These are phyloP conservation scores for California macrophylla DNA, from an alignment of 441 rosid genomes.

Conservation along the genomic window DNA sequence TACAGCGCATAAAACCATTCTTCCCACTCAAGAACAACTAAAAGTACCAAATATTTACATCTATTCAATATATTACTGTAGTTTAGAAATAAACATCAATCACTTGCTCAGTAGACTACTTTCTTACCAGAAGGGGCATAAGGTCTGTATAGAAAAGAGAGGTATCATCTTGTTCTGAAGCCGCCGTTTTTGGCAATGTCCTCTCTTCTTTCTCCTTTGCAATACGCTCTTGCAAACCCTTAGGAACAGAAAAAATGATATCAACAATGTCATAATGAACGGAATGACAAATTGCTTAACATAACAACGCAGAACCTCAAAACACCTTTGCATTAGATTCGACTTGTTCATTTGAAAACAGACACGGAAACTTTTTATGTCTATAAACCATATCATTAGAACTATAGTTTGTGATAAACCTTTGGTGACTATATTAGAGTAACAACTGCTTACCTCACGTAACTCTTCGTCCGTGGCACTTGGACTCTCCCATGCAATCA, in stretches of 20 bases:
- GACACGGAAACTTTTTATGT: too few relatives aligned
- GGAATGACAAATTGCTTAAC: too few relatives aligned
- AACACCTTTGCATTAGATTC: neutral
- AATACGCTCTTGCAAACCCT: conserved; percentile 34
- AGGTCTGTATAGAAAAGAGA: conserved; percentile 79
- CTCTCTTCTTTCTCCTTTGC: conserved; percentile 63
- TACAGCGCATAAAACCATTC: neutral
- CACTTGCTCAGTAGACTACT: neutral
- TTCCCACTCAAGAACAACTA: neutral
- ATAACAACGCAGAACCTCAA: too few relatives aligned
- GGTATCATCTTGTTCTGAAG: conserved; percentile 53
- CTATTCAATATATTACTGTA: neutral
- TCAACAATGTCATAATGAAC: neutral
- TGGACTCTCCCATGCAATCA: conserved; percentile 89
- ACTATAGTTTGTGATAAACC: too few relatives aligned
- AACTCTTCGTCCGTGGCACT: conserved; percentile 35
- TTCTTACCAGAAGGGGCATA: conserved; percentile 84
- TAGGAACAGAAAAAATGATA: neutral
- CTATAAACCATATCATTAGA: too few relatives aligned
- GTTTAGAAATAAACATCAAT: neutral
- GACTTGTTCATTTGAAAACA: neutral
- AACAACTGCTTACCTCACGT: conserved; percentile 19
- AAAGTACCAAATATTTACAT: neutral
- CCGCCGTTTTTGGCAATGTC: conserved; percentile 24
- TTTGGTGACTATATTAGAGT: neutral